A percentile compares a stretch with the other conserved stretches of the same genome.
phyloP scores from a whole-genome alignment of 1,284 basidiomycete genomes.

The Leccinum ambiguum region DNA sequence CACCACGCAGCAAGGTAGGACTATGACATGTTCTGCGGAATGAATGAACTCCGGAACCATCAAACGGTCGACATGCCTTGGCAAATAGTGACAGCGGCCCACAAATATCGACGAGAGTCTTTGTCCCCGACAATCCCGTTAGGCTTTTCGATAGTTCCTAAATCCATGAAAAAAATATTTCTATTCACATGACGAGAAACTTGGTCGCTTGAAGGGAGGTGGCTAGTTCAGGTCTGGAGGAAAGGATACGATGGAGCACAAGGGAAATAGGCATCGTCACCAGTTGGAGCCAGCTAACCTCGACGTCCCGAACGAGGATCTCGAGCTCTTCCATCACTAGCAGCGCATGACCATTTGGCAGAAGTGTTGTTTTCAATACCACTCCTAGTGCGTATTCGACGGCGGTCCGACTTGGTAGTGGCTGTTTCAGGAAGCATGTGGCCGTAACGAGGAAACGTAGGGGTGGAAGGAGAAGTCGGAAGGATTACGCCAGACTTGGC shows the following conservation, averaged over 20 bases:
- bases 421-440: too few species aligned
- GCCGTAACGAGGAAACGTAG: too few species aligned
- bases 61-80: conserved; percentile 34
- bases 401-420: conserved; percentile 38
- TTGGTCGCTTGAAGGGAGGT: conserved; percentile 16
- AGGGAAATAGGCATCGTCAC: conserved; percentile 32
- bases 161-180: conserved; percentile 38
- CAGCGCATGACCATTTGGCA: conserved; percentile 25
- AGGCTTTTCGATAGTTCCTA: conserved; percentile 26
- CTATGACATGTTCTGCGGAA: conserved; percentile 29
- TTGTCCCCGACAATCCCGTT: conserved; percentile 17
- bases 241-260: conserved; percentile 37
- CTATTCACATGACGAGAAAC: conserved; percentile 34
- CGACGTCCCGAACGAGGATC: conserved; percentile 30
- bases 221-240: conserved; percentile 20
- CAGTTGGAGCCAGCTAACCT: conserved; percentile 36
- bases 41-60: conserved; percentile 23
- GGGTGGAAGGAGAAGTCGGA: too few species aligned
- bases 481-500: too few species aligned
- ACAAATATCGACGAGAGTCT: conserved; percentile 27
- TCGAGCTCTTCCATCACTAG: conserved; percentile 21
- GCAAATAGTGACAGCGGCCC: conserved; percentile 39
- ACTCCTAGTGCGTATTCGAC: conserved; percentile 21
- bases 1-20: conserved; percentile 37
- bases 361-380: conserved; percentile 39